Conservation (phyloP, 441 rosid genomes). For the Manihot esculenta region DNA sequence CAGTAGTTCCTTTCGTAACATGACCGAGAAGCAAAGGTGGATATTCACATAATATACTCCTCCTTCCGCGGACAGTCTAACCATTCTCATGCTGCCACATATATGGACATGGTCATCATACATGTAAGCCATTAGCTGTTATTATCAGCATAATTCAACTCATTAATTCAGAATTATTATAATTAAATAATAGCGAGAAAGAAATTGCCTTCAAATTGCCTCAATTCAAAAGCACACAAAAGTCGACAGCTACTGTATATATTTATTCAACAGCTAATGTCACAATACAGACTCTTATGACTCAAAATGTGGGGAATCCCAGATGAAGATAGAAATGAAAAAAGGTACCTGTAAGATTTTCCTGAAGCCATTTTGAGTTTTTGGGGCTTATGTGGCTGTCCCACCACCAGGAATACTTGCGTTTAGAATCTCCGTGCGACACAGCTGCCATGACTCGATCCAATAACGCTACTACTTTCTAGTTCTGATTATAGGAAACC, state of each 20-base stretch:
- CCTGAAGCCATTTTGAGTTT: slow-evolving; percentile 92
- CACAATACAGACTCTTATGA: background rate
- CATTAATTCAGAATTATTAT: background rate
- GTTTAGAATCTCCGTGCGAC: slow-evolving; percentile 42
- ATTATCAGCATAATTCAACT: background rate
- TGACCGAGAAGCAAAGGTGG: background rate
- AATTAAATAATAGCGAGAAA: background rate
- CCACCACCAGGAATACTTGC: slow-evolving; percentile 98
- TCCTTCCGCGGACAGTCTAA: background rate
- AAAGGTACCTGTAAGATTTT: slow-evolving; percentile 80
- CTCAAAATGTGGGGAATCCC: background rate
- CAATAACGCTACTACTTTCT: slow-evolving; percentile 22
- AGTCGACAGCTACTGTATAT: background rate
- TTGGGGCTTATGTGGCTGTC: slow-evolving; percentile 92
- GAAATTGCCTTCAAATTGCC: background rate
- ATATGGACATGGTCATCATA: background rate
- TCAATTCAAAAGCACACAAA: background rate
- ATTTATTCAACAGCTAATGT: background rate
- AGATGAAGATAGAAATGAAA: background rate
- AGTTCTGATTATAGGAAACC: slow-evolving; percentile 1
- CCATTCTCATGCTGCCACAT: background rate
- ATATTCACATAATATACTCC: background rate
- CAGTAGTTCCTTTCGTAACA: background rate
- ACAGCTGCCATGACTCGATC: slow-evolving; percentile 49
- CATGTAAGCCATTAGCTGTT: background rate